Base-by-base conservation (phyloP, 306 rosid species). In the Rosa rugosa region DNA sequence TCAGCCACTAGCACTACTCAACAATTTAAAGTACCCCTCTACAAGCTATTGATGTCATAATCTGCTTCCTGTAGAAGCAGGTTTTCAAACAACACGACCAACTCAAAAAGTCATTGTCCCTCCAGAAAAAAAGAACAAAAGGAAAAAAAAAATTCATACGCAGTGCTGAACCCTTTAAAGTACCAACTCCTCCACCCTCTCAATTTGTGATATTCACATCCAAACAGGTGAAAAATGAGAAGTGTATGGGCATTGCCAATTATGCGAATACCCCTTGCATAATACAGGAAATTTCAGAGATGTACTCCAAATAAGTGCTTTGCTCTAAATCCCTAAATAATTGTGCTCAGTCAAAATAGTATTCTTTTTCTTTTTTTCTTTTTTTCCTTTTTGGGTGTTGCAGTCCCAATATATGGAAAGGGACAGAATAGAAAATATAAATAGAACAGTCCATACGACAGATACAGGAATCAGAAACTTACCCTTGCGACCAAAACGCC, bases 401-500 rank as follows among this genome's bases (percentile, higher is more conserved):
- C 63, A 3, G 31, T 56, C 63, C 63, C 1, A 56, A 11, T 18
- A 49, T 60, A 31, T 11, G 49, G 76, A 34, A 54, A 54, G 51
- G 5, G 23, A 66, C 22, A 31, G 20, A 31, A 62, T 12, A 62
- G 53, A 8, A 14, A 22, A 57, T 16, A 60, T 44, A 10, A 42
- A 23, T 17, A 42, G 36, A 75, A 16, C 11, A 49, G 49, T 34
- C 45, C 45, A 64, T 64, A 31, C 5, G 20, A 51, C 44, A 72
- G 69, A 20, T 34, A 71, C 20, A 31, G 11, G 47, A 76, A 50
- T 34, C 11, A 68, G 69, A 72, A 83, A 71, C 87, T 81, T 79
- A 93, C 98, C 95, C 87, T 91, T 93, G 80, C 92, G 93, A 56
- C 98, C 98, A 71, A 94, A 94, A 51, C 97, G 94, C 66, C 97